Percentiles rank a stretch among this genome's conserved stretches.
Conservation (phyloP, 192 early-diverging fungal species). For the Fimicolochytrium jonesii region DNA sequence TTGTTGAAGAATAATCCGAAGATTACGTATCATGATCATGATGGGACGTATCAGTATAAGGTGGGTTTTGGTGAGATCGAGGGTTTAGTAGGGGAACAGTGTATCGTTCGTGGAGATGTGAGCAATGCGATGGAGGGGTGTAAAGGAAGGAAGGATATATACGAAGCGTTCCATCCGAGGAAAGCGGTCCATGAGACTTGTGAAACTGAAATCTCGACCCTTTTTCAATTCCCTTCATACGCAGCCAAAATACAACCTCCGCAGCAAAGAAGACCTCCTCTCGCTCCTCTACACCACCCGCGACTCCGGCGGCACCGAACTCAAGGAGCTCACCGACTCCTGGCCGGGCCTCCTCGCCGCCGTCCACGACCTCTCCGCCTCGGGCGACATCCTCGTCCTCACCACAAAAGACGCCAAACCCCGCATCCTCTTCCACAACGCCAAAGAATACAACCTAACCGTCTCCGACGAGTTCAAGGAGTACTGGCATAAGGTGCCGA, state of each 20-base stretch:
- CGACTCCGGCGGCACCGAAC: constrained; percentile 13
- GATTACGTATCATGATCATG: constrained; percentile 12
- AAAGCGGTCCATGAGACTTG: too few relatives aligned
- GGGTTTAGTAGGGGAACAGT: too few relatives aligned
- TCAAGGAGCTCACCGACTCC: constrained; percentile 22
- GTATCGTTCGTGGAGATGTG: too few relatives aligned
- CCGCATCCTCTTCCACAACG: constrained; percentile 18
- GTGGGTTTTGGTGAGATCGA: too few relatives aligned
- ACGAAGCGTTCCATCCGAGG: too few relatives aligned
- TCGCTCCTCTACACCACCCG: not conserved
- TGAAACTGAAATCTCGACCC: too few relatives aligned
- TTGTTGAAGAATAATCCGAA: constrained; percentile 19
- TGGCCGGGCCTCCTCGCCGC: constrained; percentile 15
- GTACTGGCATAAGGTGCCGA: constrained; percentile 62
- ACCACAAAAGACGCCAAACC: constrained; percentile 15
- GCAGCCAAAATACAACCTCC: constrained; percentile 24
- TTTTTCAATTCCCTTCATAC: too few relatives aligned
- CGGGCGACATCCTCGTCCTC: constrained; percentile 18
- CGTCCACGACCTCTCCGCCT: constrained; percentile 14
- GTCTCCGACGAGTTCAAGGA: constrained; percentile 62
- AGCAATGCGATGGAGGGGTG: too few relatives aligned
- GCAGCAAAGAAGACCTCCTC: constrained; percentile 20
- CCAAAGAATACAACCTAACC: constrained; percentile 10
- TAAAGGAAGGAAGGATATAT: not conserved
- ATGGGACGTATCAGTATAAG: constrained; percentile 23